These are phyloP conservation scores for Lasiosphaeris hirsuta DNA, from an alignment of 495 filamentous ascomycete genomes.

Conservation along the genomic window DNA sequence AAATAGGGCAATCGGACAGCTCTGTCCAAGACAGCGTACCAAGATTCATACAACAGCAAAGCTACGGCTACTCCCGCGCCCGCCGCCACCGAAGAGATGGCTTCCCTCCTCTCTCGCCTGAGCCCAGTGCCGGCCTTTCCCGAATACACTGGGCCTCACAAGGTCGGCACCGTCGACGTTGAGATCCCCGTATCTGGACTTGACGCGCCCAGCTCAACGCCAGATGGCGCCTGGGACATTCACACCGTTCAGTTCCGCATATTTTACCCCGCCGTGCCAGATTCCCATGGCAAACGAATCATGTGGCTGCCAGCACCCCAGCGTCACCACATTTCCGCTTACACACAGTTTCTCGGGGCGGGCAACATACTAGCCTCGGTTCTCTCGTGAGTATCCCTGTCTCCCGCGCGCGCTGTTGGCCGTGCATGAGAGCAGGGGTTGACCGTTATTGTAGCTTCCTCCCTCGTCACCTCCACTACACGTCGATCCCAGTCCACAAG, in stretches of 20 bases:
- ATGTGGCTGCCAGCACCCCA: constrained; percentile 75
- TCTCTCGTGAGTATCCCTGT: constrained; percentile 51
- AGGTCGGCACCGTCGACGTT: constrained; percentile 70
- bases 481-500: constrained; percentile 51
- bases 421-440: background rate
- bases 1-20: background rate
- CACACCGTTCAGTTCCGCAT: constrained; percentile 69
- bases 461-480: constrained; percentile 64
- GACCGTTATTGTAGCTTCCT: constrained; percentile 42
- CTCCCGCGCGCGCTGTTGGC: background rate
- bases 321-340: constrained; percentile 61
- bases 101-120: constrained; percentile 19
- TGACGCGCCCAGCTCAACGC: constrained; percentile 45
- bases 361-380: constrained; percentile 52
- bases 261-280: constrained; percentile 64
- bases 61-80: background rate
- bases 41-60: background rate
- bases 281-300: constrained; percentile 41
- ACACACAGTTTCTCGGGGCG: constrained; percentile 63
- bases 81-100: constrained; percentile 5
- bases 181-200: constrained; percentile 67
- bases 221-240: constrained; percentile 47
- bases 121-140: constrained; percentile 59
- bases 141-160: constrained; percentile 65
- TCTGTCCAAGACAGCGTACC: background rate